These are phyloP conservation scores for Diutina mesorugosa DNA, from an alignment of 1,139 yeast genomes.

Conservation along the genomic window DNA sequence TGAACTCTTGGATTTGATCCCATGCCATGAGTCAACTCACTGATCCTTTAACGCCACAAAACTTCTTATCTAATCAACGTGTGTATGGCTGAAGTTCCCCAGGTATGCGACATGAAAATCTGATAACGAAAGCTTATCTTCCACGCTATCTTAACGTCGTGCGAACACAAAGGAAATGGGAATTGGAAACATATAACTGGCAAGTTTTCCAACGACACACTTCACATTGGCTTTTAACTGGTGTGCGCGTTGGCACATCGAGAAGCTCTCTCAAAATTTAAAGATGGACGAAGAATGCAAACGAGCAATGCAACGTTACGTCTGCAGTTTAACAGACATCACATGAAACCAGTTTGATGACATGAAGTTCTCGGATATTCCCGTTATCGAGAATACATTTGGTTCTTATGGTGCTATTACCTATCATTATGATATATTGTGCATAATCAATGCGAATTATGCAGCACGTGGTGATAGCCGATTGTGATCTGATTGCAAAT, in stretches of 20 bases:
- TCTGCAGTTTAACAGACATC: neutral
- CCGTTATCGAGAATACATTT: neutral
- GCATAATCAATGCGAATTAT: neutral
- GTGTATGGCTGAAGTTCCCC: neutral
- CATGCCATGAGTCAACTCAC: too few relatives aligned
- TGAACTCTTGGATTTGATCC: too few relatives aligned
- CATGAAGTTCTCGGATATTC: neutral
- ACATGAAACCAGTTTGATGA: neutral
- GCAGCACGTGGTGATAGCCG: neutral
- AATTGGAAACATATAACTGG: neutral
- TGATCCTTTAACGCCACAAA: too few relatives aligned
- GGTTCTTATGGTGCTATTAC: neutral
- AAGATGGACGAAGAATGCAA: neutral
- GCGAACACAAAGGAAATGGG: neutral
- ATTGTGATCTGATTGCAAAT: neutral
- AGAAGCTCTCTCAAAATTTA: too few relatives aligned
- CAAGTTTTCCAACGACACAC: neutral
- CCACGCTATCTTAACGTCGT: neutral
- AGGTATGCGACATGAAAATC: neutral
- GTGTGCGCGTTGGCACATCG: too few relatives aligned
- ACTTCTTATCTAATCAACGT: neutral
- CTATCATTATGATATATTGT: neutral
- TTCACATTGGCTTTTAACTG: too few relatives aligned
- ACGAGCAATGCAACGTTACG: neutral
- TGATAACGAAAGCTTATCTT: neutral